Conservation (phyloP, 352 stramenopile genomes). For the Globisporangium paddicum region DNA sequence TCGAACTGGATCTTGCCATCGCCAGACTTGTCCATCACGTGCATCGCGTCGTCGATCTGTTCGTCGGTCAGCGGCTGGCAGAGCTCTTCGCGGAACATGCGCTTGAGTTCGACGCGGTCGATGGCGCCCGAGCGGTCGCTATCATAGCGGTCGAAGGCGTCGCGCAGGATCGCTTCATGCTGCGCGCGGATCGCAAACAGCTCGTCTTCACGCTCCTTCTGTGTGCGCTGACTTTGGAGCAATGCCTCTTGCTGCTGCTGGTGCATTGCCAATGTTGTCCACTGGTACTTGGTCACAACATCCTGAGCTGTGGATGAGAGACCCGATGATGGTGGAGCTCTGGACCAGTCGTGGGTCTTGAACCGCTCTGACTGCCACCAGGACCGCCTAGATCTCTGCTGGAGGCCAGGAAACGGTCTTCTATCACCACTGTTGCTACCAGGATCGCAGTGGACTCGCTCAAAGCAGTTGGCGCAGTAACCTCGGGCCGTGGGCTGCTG, state of each 20-base stretch:
- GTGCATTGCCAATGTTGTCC: conserved; percentile 13
- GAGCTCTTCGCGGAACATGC: conserved; percentile 44
- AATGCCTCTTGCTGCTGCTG: conserved; percentile 1
- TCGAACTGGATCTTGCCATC: conserved; percentile 41
- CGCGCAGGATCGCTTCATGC: conserved; percentile 35
- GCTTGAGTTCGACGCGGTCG: conserved; percentile 27
- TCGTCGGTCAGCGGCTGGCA: conserved; percentile 32
- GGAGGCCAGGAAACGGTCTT: neutral
- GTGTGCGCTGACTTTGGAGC: conserved; percentile 4
- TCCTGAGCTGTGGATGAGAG: neutral
- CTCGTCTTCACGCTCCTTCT: conserved; percentile 19
- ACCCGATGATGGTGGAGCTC: neutral
- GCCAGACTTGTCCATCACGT: conserved; percentile 34
- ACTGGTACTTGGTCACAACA: conserved; percentile 23
- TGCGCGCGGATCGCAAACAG: conserved; percentile 29
- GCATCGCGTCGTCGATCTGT: conserved; percentile 30
- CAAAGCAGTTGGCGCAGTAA: conserved; percentile 25
- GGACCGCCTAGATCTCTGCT: neutral
- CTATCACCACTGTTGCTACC: no score
- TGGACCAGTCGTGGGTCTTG: conserved; percentile 18
- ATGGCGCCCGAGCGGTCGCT: conserved; percentile 33
- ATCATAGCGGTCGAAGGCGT: conserved; percentile 43
- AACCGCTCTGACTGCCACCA: conserved; percentile 29
- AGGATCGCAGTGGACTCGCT: conserved; percentile 14
- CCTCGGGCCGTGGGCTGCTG: neutral